phyloP scores from a whole-genome alignment of 768 basidiomycete genomes.

The Trametes elegans region DNA sequence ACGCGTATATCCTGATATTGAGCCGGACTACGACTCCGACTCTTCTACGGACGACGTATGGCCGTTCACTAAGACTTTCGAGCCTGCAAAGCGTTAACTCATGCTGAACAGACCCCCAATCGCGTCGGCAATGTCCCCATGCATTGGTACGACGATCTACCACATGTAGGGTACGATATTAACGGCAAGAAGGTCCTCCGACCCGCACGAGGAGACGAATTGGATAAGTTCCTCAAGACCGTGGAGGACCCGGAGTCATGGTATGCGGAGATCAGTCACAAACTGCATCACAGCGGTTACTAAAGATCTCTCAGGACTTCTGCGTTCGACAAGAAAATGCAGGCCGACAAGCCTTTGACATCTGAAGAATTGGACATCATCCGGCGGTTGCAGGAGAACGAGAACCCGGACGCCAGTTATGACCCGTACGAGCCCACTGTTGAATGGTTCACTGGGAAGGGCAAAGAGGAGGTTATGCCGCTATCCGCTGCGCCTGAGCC shows the following conservation, averaged over 20 bases:
- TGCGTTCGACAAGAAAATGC: slow-evolving; percentile 86
- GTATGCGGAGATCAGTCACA: slow-evolving; percentile 29
- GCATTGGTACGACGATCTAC: slow-evolving; percentile 99
- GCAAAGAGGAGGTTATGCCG: slow-evolving; percentile 94
- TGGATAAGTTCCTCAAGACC: slow-evolving; percentile 94
- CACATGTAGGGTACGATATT: slow-evolving; percentile 97
- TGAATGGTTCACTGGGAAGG: slow-evolving; percentile 97
- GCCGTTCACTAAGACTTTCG: slow-evolving; percentile 15
- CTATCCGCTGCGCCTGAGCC: slow-evolving; percentile 89
- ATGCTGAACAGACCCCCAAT: slow-evolving; percentile 70
- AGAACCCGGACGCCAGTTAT: slow-evolving; percentile 88
- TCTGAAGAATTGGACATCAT: slow-evolving; percentile 95
- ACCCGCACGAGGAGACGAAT: slow-evolving; percentile 92
- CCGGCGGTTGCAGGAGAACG: slow-evolving; percentile 80
- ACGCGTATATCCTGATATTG: slow-evolving; percentile 83
- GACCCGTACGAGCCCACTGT: slow-evolving; percentile 92
- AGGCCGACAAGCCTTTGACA: slow-evolving; percentile 82
- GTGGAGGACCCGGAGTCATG: slow-evolving; percentile 91
- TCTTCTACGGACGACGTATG: slow-evolving; percentile 90
- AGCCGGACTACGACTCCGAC: slow-evolving; percentile 88
- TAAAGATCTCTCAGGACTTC: slow-evolving; percentile 62
- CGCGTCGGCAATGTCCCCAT: slow-evolving; percentile 92
- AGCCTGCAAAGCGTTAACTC: slow-evolving; percentile 14
- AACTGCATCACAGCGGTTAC: neutral
- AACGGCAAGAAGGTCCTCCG: slow-evolving; percentile 92